Evolutionary conservation across 306 rosid species (phyloP).

Genomic region (Prunus davidiana): DNA sequence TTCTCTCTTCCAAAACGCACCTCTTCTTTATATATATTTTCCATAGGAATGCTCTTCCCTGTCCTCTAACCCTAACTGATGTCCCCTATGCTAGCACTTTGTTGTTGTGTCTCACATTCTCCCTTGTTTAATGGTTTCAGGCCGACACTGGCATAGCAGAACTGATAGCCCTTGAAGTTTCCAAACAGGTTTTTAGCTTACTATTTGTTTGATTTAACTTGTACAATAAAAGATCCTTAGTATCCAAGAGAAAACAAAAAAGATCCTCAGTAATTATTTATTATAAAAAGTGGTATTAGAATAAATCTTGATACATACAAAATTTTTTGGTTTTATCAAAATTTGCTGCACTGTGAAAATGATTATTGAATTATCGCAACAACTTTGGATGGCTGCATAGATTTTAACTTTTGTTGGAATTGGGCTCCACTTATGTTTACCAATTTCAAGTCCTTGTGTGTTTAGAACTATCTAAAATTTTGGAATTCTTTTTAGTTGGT

Average conservation of each 20-base stretch:
- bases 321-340: background rate
- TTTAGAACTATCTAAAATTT: too few species aligned
- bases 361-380: too few species aligned
- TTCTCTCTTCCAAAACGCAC: background rate
- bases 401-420: too few species aligned
- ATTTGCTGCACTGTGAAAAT: too few species aligned
- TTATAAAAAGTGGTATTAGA: background rate
- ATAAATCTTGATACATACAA: background rate
- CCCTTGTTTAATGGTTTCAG: slow-evolving; percentile 52
- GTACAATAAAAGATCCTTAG: background rate
- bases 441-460: too few species aligned
- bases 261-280: background rate
- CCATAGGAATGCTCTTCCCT: background rate
- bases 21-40: background rate
- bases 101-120: slow-evolving; percentile 12
- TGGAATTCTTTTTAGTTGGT: too few species aligned
- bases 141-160: slow-evolving; percentile 98
- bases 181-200: slow-evolving; percentile 61
- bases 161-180: slow-evolving; percentile 88
- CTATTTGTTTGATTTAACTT: slow-evolving; percentile 1
- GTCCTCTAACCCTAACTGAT: background rate
- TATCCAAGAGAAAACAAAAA: background rate
- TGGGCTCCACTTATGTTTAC: background rate
- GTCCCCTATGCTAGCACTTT: background rate
- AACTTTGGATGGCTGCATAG: too few species aligned